Evolutionary conservation across 1,284 basidiomycete genomes (phyloP).

Genomic region (Melanopsichium pennsylvanicum): DNA sequence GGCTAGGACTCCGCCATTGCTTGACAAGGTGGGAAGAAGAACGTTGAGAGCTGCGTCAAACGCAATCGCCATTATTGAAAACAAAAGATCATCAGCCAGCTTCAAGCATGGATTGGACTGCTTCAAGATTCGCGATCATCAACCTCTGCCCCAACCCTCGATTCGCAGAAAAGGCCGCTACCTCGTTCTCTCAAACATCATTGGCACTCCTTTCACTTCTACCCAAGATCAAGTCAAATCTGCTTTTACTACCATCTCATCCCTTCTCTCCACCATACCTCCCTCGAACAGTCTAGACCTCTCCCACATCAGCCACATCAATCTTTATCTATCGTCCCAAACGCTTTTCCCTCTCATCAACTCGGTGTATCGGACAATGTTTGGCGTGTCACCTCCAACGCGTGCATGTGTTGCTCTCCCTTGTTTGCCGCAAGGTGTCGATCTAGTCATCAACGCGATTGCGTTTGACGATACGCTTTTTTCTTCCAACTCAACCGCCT

Average conservation of each 20-base stretch:
- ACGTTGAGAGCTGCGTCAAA: constrained; percentile 25
- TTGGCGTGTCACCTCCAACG: constrained; percentile 89
- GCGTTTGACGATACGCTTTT: constrained; percentile 24
- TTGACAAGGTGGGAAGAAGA: constrained; percentile 40
- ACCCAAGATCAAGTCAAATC: constrained; percentile 22
- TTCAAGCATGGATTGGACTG: rapidly evolving
- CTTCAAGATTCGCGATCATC: background rate
- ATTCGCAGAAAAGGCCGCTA: constrained; percentile 21
- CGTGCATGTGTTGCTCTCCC: constrained; percentile 85
- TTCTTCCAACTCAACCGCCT: background rate
- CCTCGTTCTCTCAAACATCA: constrained; percentile 28
- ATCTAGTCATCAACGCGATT: constrained; percentile 20
- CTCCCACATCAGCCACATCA: constrained; percentile 77
- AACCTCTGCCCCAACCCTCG: constrained; percentile 3
- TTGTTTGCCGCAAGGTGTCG: constrained; percentile 5
- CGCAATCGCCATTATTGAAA: background rate
- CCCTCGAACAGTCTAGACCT: background rate
- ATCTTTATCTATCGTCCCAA: constrained; percentile 76
- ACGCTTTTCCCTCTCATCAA: constrained; percentile 48
- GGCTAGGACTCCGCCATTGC: constrained; percentile 6
- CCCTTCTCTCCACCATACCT: constrained; percentile 1
- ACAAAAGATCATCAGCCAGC: too few species aligned
- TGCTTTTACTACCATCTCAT: constrained; percentile 21
- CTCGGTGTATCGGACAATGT: constrained; percentile 77
- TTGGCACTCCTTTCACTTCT: constrained; percentile 4